phyloP scores from a whole-genome alignment of 148 eudicot species.

The Silene conica region DNA sequence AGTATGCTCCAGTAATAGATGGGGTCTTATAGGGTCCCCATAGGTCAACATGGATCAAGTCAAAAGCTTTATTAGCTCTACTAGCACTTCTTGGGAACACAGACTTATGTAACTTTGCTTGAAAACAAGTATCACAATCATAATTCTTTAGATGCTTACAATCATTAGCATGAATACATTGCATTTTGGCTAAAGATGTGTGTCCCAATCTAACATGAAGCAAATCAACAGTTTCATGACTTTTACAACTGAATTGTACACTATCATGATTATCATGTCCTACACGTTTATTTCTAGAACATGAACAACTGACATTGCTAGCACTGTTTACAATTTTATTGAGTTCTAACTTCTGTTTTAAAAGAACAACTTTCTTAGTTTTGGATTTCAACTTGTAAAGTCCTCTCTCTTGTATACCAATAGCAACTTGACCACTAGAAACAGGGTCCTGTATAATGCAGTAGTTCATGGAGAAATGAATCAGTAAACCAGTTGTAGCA shows the following conservation, averaged over 20 bases:
- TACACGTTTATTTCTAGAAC: background rate
- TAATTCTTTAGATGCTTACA: no score
- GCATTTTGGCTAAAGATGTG: no score
- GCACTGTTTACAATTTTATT: no score
- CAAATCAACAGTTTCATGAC: background rate
- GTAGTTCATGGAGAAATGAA: background rate
- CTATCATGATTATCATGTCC: no score
- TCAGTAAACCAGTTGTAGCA: background rate
- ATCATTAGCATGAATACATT: no score
- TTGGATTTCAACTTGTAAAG: background rate
- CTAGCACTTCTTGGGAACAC: background rate
- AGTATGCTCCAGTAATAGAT: background rate
- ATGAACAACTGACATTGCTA: background rate
- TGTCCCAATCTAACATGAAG: no score
- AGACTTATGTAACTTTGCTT: no score
- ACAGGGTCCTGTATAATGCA: background rate
- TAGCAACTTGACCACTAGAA: no score
- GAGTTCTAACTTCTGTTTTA: no score
- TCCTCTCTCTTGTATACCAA: background rate
- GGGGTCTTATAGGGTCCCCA: background rate
- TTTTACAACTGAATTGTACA: background rate
- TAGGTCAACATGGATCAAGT: background rate
- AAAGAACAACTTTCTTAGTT: no score
- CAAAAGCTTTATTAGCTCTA: background rate
- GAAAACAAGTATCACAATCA: no score